Evolutionary conservation across 1,139 yeast species (phyloP).

Genomic region (Arxiozyma slooffiae): DNA sequence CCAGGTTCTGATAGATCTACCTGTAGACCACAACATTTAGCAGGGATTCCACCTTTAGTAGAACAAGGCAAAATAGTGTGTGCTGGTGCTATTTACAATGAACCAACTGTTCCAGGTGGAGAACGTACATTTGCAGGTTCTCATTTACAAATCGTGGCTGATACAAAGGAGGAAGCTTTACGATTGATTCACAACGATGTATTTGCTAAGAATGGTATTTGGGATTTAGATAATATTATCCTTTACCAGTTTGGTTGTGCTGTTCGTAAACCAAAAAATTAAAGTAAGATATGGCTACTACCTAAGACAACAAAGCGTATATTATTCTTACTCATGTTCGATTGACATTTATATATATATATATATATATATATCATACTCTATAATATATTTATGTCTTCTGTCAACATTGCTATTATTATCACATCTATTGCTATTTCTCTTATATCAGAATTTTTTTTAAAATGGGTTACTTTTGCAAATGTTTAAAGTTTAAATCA

Average conservation of each 20-base stretch:
- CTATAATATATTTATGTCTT: background rate
- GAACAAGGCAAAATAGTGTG: conserved; percentile 48
- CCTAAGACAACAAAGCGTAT: background rate
- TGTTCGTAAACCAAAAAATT: conserved; percentile 33
- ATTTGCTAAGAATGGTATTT: conserved; percentile 55
- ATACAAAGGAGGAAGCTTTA: conserved; percentile 50
- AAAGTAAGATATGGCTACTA: background rate
- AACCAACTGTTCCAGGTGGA: conserved; percentile 34
- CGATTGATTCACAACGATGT: conserved; percentile 56
- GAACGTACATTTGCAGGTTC: conserved; percentile 62
- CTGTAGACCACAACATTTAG: conserved; percentile 51
- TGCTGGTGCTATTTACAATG: conserved; percentile 55
- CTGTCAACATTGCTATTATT: background rate
- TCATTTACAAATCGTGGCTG: conserved; percentile 52
- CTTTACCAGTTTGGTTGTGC: conserved; percentile 50
- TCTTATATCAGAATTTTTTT: too few species aligned
- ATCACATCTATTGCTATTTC: background rate
- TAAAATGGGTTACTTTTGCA: background rate
- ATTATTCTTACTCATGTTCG: background rate
- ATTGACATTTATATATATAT: background rate
- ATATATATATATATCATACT: background rate
- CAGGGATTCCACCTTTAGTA: conserved; percentile 42
- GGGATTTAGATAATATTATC: conserved; percentile 61
- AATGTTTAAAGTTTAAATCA: background rate
- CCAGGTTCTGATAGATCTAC: conserved; percentile 51